phyloP scores from a whole-genome alignment of 306 rosid species.

The Comarum palustre region DNA sequence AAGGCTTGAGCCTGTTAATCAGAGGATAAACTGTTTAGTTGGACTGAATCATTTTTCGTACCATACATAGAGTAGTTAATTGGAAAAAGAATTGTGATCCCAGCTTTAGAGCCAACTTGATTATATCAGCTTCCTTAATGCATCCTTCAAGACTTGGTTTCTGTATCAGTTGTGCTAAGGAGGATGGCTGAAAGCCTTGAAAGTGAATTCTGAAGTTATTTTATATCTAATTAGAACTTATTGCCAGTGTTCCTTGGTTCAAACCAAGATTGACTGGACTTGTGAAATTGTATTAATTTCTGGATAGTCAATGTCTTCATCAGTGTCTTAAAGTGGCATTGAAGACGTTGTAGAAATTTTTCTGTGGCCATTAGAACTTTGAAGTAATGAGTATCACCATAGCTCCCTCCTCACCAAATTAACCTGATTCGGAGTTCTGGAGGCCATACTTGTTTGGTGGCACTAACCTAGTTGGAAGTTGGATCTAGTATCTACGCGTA shows the following conservation, averaged over 20 bases:
- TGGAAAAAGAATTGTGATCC: not conserved
- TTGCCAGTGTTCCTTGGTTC: not conserved
- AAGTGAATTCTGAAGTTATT: not conserved
- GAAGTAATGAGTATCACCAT: not conserved
- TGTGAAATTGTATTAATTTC: not conserved
- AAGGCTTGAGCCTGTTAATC: not conserved
- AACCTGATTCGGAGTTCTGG: not conserved
- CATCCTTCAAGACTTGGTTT: not conserved
- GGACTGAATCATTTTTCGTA: not conserved
- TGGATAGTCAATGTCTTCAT: not conserved
- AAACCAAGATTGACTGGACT: not conserved
- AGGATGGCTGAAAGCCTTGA: not conserved
- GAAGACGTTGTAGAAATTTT: not conserved
- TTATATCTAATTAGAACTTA: not conserved
- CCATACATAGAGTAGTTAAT: not conserved
- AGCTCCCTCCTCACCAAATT: not conserved
- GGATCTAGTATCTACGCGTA: not conserved
- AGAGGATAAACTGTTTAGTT: not conserved
- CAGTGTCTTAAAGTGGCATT: not conserved
- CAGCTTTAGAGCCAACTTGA: not conserved
- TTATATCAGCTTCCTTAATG: not conserved
- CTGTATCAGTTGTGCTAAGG: too few relatives aligned
- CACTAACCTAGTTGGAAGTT: not conserved
- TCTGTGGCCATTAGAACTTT: not conserved
- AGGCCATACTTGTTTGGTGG: slow-evolving; percentile 5